Evolutionary conservation across 2,329 filamentous ascomycete genomes (phyloP).

Genomic region (Pyrenophora seminiperda): DNA sequence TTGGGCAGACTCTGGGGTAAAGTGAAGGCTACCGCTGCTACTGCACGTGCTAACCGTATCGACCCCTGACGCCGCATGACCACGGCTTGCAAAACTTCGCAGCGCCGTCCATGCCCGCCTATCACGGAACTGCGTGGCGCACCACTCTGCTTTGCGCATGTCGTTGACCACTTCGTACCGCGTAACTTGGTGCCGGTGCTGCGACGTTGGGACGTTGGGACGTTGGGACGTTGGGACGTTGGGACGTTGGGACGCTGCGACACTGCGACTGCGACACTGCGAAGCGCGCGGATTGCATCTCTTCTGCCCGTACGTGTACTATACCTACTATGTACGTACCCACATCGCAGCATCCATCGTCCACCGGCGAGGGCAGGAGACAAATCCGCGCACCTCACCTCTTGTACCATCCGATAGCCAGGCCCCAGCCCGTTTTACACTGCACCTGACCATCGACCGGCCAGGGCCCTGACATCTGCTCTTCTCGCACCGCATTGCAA

Average conservation of each 20-base stretch:
- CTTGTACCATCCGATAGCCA: conserved; percentile 29
- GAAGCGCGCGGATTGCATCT: no score
- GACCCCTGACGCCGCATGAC: conserved; percentile 20
- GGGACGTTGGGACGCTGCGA: no score
- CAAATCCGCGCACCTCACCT: conserved; percentile 12
- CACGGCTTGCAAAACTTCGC: conserved; percentile 11
- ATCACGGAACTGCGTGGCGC: conserved; percentile 4
- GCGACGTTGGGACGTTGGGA: no score
- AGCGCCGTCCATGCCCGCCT: conserved; percentile 7
- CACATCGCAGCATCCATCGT: not conserved
- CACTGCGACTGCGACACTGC: no score
- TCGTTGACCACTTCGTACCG: not conserved
- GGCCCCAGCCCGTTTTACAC: conserved; percentile 21
- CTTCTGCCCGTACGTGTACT: not conserved
- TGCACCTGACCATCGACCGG: conserved; percentile 38
- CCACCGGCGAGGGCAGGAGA: not conserved
- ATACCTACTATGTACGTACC: not conserved
- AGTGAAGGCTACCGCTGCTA: conserved; percentile 11
- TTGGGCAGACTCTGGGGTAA: conserved; percentile 18
- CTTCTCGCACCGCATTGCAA: conserved; percentile 28
- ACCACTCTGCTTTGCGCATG: conserved; percentile 11
- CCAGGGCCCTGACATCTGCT: conserved; percentile 30
- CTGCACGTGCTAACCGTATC: conserved; percentile 22
- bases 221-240: no score
- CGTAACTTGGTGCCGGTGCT: no score